Evolutionary conservation across 2,329 filamentous ascomycete species (phyloP), one percentile per base, ranked within the genome.

Genomic region (Bipolaris zeicola): DNA sequence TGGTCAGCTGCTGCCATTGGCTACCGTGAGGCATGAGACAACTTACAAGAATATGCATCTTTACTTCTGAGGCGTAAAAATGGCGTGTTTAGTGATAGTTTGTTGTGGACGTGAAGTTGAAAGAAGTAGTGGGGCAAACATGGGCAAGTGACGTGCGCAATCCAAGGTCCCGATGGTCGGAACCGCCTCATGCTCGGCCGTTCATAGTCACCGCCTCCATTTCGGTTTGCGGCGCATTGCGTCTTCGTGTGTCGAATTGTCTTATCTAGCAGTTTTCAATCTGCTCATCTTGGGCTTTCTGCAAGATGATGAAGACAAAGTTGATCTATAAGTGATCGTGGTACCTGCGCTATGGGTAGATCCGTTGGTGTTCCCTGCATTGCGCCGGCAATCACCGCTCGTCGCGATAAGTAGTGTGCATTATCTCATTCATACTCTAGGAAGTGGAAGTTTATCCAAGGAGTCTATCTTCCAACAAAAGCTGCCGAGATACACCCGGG

Each of bases 41-140:
- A 31, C 69, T 52, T 69, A 76, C 74, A 31, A 77, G 72, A 44
- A 77, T 76, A 62, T 77, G 75, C 74, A 77, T 77, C 18, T 58
- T 70, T 50, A 10, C 24, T 45, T 22, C 37, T 44, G 18, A 28
- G 26, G 10, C 22, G 8, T 18, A 28, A 16, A 24, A 28, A 16
- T 24, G 18, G 34, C 22, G 24, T 34, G 11, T 26, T 52, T 61
- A 55, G 55, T 33, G 45, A 44, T 58, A 52, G 24, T 50, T 36
- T 28, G 57, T 58, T 52, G 50, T 52, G 33, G 36, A 49, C 47
- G 52, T 38, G 55, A 50, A 24, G 49, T 42, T 24, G 46, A 60
- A 43, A 52, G 48, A 44, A 11, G 50, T 51, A 51, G 61, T 61
- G 62, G 65, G 61, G 62, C 62, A 60, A 47, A 42, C 51, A 54